These are phyloP conservation scores for Solanum paucissectum DNA, from an alignment of 257 asterid genomes.

Conservation along the genomic window DNA sequence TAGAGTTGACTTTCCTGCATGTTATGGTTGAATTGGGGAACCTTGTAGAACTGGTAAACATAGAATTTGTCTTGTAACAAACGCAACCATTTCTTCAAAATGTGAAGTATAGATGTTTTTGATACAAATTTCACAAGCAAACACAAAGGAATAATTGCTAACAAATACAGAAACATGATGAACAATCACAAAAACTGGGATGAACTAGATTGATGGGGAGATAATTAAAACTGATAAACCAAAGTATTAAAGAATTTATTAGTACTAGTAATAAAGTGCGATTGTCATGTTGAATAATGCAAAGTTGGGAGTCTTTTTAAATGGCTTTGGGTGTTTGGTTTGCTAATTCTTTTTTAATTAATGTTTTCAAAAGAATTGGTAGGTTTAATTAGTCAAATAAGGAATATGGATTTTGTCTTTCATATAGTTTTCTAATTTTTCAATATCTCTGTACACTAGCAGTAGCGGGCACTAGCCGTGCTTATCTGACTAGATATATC, in stretches of 20 bases:
- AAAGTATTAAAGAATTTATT: background rate
- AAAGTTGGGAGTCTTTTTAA: background rate
- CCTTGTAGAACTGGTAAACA: constrained; percentile 67
- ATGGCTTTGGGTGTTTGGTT: background rate
- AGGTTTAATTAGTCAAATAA: background rate
- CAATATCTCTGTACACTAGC: background rate
- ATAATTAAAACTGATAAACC: background rate
- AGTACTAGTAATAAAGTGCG: background rate
- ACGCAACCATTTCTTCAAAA: constrained; percentile 34
- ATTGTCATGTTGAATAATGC: background rate
- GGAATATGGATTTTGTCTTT: background rate
- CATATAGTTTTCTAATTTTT: background rate
- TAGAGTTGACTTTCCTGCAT: constrained; percentile 83
- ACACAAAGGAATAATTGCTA: constrained; percentile 11
- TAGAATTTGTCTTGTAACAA: constrained; percentile 42
- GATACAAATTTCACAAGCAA: constrained; percentile 28
- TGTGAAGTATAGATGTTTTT: constrained; percentile 33
- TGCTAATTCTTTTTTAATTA: background rate
- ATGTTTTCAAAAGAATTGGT: background rate
- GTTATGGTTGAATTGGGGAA: constrained; percentile 72
- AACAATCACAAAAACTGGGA: background rate
- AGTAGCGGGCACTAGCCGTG: background rate
- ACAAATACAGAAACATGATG: constrained; percentile 36
- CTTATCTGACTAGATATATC: background rate
- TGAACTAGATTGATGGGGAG: too few species aligned